Evolutionary conservation across 2,329 filamentous ascomycete genomes (phyloP).

Genomic region (Colletotrichum noveboracense): DNA sequence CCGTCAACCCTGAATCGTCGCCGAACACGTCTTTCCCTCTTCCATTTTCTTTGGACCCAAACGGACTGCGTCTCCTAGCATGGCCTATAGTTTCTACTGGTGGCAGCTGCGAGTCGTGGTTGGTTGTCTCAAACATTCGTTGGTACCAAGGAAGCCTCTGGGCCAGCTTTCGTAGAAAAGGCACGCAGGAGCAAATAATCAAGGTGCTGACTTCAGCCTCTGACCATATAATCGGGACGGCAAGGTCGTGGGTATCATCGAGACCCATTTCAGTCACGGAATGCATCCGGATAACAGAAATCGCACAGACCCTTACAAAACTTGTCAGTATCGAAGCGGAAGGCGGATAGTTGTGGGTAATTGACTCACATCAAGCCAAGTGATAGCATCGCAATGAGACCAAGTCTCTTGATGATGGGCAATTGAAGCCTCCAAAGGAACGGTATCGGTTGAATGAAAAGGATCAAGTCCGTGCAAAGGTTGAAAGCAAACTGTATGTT

Average conservation of each 20-base stretch:
- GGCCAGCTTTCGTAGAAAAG: conserved; percentile 30
- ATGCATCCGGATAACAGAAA: conserved; percentile 29
- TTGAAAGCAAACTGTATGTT: conserved; percentile 32
- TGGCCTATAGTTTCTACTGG: neutral
- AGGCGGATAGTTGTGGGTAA: neutral
- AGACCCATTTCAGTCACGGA: conserved; percentile 26
- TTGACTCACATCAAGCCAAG: conserved; percentile 26
- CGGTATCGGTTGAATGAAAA: conserved; percentile 41
- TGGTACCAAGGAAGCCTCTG: conserved; percentile 30
- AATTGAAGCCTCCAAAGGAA: conserved; percentile 37
- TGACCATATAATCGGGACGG: conserved; percentile 32
- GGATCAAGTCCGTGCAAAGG: conserved; percentile 37
- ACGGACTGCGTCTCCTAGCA: neutral
- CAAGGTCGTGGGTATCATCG: conserved; percentile 27
- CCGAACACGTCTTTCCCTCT: neutral
- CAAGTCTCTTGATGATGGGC: conserved; percentile 29
- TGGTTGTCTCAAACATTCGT: conserved; percentile 28
- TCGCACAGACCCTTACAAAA: conserved; percentile 22
- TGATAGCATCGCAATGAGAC: conserved; percentile 28
- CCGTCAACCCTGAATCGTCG: neutral
- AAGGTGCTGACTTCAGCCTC: conserved; percentile 32
- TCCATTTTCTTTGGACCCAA: neutral
- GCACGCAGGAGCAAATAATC: conserved; percentile 34
- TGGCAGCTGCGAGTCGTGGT: neutral
- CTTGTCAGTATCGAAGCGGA: neutral